Evolutionary conservation across 352 stramenopile genomes (phyloP).

Genomic region (Phytophthora syringae): DNA sequence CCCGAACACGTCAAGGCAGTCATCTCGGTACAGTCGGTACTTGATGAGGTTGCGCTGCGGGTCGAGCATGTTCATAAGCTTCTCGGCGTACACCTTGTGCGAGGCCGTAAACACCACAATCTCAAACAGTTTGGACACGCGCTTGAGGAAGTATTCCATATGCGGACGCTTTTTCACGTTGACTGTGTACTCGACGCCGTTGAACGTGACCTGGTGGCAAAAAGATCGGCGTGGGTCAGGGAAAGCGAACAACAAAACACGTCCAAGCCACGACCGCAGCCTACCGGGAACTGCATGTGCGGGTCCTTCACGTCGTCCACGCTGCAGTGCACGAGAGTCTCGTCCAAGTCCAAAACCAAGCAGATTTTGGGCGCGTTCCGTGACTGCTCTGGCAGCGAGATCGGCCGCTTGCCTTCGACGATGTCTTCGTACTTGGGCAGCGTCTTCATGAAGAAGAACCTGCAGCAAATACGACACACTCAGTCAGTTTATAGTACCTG

Average conservation of each 20-base stretch:
- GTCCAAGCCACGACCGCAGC: not conserved
- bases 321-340: constrained; percentile 99
- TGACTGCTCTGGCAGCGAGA: constrained; percentile 64
- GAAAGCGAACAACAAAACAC: not conserved
- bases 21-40: constrained; percentile 95
- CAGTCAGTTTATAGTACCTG: not conserved
- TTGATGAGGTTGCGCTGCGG: constrained; percentile 91
- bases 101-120: constrained; percentile 99
- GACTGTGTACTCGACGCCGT: constrained; percentile 95
- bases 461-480: constrained; percentile 25
- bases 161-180: constrained; percentile 97
- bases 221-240: not conserved
- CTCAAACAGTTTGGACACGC: constrained; percentile 94
- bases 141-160: constrained; percentile 95
- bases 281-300: constrained; percentile 96
- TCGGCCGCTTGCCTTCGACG: constrained; percentile 49
- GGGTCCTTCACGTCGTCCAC: constrained; percentile 95
- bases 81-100: constrained; percentile 95
- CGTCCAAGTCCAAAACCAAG: constrained; percentile 97
- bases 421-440: constrained; percentile 84
- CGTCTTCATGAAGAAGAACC: constrained; percentile 90
- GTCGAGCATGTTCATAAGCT: constrained; percentile 97
- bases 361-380: constrained; percentile 72
- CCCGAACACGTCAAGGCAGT: constrained; percentile 96
- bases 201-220: constrained; percentile 87